Conservation (phyloP, 1,139 yeast species). For the Hyphopichia fennica region DNA sequence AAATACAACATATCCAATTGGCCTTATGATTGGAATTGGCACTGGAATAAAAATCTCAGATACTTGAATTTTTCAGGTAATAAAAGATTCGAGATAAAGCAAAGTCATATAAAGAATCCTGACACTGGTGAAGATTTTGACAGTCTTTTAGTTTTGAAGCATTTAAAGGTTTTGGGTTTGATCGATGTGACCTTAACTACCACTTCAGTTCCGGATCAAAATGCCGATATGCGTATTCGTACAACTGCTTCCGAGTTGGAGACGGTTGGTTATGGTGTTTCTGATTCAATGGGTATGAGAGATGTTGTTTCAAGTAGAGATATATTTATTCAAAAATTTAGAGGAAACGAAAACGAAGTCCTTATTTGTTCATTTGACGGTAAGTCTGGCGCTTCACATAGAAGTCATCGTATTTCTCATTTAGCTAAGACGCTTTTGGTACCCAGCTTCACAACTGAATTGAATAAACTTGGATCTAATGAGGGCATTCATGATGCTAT, state of each 20-base stretch:
- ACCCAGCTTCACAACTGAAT: conserved; percentile 60
- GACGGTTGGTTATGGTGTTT: conserved; percentile 83
- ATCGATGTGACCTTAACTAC: conserved; percentile 95
- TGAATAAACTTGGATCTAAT: conserved; percentile 48
- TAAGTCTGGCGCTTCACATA: conserved; percentile 51
- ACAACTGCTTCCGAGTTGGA: conserved; percentile 87
- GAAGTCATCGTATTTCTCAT: conserved; percentile 71
- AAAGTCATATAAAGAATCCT: conserved; percentile 50
- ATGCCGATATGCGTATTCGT: conserved; percentile 78
- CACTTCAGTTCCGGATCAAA: conserved; percentile 82
- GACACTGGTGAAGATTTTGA: conserved; percentile 59
- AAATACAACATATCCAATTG: conserved; percentile 91
- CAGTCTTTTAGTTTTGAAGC: conserved; percentile 72
- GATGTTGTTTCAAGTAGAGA: conserved; percentile 76
- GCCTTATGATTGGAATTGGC: conserved; percentile 99
- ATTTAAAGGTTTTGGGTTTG: conserved; percentile 74
- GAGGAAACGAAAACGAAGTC: conserved; percentile 74
- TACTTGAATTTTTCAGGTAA: conserved; percentile 92
- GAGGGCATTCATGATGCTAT: conserved; percentile 64
- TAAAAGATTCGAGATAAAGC: conserved; percentile 83
- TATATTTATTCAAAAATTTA: conserved; percentile 80
- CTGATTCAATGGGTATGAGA: conserved; percentile 78
- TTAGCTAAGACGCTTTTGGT: conserved; percentile 75
- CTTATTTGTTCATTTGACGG: conserved; percentile 89
- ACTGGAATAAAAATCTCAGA: conserved; percentile 71